Conservation (phyloP, 805 yeast genomes). For the Suhomyces sp. region DNA sequence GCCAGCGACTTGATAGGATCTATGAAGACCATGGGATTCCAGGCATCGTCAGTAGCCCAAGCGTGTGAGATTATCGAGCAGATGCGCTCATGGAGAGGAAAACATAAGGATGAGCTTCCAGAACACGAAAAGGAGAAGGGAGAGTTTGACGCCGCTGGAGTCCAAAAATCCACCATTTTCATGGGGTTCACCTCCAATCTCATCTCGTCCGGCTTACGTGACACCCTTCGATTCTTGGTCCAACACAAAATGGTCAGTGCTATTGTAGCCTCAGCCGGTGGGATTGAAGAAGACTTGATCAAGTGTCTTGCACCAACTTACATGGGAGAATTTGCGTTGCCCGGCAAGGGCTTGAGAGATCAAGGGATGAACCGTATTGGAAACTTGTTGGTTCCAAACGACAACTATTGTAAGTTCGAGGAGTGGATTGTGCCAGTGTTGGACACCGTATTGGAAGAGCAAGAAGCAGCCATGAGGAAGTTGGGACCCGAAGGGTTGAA, state of each 20-base stretch:
- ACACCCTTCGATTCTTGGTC: constrained; percentile 82
- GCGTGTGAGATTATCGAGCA: constrained; percentile 92
- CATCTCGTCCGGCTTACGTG: constrained; percentile 92
- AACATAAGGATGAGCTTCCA: constrained; percentile 60
- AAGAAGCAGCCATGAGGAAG: constrained; percentile 57
- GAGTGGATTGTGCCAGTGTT: constrained; percentile 98
- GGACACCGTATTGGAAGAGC: constrained; percentile 85
- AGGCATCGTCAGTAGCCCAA: constrained; percentile 78
- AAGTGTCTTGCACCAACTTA: constrained; percentile 96
- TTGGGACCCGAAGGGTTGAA: constrained; percentile 56
- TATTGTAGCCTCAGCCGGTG: constrained; percentile 96
- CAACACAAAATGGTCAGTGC: constrained; percentile 95
- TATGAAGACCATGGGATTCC: constrained; percentile 97
- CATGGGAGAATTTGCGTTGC: constrained; percentile 83
- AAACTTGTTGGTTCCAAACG: constrained; percentile 93
- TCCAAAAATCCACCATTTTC: constrained; percentile 84
- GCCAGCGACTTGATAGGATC: constrained; percentile 77
- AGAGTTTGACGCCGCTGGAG: constrained; percentile 72
- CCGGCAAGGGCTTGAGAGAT: constrained; percentile 81
- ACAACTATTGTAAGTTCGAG: constrained; percentile 94
- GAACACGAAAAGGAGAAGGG: constrained; percentile 64
- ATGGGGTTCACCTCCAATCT: constrained; percentile 96
- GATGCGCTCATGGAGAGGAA: constrained; percentile 94
- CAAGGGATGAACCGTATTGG: constrained; percentile 98
- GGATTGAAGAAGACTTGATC: constrained; percentile 95